A percentile compares a stretch with the other conserved stretches of the same genome.
These are phyloP conservation scores for Colletotrichum sp. DNA, from an alignment of 2,329 filamentous ascomycete species.

Conservation along the genomic window DNA sequence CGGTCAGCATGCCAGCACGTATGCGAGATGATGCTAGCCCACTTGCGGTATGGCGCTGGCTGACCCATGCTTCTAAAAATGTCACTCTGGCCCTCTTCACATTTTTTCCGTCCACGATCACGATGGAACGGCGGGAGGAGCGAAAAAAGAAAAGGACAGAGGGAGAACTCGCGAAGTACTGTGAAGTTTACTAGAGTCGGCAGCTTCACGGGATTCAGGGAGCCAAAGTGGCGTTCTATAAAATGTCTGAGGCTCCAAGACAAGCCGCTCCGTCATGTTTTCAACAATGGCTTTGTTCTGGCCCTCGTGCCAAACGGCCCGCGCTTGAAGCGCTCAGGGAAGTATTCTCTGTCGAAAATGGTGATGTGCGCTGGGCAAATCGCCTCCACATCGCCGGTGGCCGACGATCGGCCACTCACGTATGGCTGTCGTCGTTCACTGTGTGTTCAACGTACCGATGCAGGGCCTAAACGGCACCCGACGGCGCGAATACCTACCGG, in stretches of 20 bases:
- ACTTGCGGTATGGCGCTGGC: constrained; percentile 1
- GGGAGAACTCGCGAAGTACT: background rate
- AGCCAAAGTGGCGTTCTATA: background rate
- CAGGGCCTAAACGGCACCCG: background rate
- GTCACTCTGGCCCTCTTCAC: background rate
- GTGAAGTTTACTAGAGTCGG: background rate
- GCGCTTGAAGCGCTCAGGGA: background rate
- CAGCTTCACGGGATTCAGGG: background rate
- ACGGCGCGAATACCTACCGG: background rate
- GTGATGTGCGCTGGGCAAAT: background rate
- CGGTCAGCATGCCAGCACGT: background rate
- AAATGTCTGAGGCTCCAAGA: background rate
- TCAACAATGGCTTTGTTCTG: constrained; percentile 7
- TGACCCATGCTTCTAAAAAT: constrained; percentile 1
- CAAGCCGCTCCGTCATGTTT: background rate
- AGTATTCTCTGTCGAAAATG: background rate
- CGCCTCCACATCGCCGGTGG: background rate
- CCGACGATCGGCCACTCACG: background rate
- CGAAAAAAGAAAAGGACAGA: background rate
- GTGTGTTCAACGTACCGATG: background rate
- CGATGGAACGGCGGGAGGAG: background rate
- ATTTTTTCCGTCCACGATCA: background rate
- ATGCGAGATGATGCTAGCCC: constrained; percentile 1
- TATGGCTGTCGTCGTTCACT: background rate
- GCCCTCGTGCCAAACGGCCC: background rate